These are phyloP conservation scores for Nannizzia gypsea DNA, from an alignment of 2,329 filamentous ascomycete genomes.

Conservation along the genomic window DNA sequence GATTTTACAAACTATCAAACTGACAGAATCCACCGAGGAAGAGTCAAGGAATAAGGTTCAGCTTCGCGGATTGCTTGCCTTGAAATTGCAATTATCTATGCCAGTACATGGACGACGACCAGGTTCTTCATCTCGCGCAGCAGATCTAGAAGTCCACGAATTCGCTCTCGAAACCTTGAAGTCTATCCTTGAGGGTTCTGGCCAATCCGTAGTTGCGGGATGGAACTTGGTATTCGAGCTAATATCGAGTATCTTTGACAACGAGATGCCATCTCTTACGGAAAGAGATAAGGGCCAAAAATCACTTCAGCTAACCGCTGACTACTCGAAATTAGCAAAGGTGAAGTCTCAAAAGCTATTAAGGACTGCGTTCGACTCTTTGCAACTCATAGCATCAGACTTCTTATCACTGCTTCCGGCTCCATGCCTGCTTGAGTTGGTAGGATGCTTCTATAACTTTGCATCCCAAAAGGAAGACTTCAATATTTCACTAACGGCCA, in stretches of 20 bases:
- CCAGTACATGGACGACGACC: conserved; percentile 40
- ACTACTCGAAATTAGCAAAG: background rate
- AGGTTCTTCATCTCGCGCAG: conserved; percentile 39
- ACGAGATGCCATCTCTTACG: conserved; percentile 5
- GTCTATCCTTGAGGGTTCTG: conserved; percentile 73
- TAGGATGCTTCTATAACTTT: conserved; percentile 82
- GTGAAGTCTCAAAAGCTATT: conserved; percentile 59
- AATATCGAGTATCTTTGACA: conserved; percentile 64
- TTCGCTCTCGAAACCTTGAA: conserved; percentile 69
- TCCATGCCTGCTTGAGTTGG: conserved; percentile 61
- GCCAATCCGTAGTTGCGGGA: conserved; percentile 67
- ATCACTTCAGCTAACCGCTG: conserved; percentile 15
- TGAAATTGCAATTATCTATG: conserved; percentile 49
- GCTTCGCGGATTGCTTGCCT: conserved; percentile 55
- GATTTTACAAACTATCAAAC: conserved; percentile 33
- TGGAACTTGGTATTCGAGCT: conserved; percentile 82
- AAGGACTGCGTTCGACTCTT: conserved; percentile 72
- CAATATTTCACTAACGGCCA: conserved; percentile 88
- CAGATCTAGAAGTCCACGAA: conserved; percentile 69
- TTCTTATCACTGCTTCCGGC: conserved; percentile 65
- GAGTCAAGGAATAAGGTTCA: conserved; percentile 52
- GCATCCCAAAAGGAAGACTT: conserved; percentile 81
- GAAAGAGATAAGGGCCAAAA: conserved; percentile 12
- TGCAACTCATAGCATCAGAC: conserved; percentile 89
- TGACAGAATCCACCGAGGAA: conserved; percentile 28